Evolutionary conservation across 768 basidiomycete species (phyloP), one percentile per base, ranked within the genome.

Genomic region (Cystofilobasidium ferigula): DNA sequence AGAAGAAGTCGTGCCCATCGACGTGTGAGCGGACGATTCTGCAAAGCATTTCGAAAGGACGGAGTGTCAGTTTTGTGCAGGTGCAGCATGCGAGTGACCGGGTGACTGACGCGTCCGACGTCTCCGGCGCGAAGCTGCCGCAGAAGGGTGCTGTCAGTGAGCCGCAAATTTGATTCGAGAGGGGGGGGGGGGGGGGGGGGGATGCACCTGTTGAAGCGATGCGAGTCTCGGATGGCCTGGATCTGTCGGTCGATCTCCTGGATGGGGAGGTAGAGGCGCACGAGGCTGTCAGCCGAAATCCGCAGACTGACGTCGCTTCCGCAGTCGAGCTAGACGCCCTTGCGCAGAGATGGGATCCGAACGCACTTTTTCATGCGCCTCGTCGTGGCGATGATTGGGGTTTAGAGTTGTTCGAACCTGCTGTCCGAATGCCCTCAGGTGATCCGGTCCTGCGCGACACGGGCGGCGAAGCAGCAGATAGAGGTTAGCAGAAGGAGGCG

Each of bases 1-100:
- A 97, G 82, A 97, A 88, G 75, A 94, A 98, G 77, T 98, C 93
- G 72, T 95, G 89, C 0, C 94, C 94, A 71, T 94, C 93, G 56
- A 94, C 82, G 73, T 92, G 90, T 85, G 86, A 84, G 60, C 16
- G 56, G 26, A 43, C 47, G 40, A 34, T 28, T 8, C 22, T 16
- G 6, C 18, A n/a, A n/a, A n/a, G n/a, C n/a, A n/a, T n/a, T n/a
- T n/a, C n/a, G n/a, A n/a, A n/a, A n/a, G n/a, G n/a, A n/a, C n/a
- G n/a, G n/a, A n/a, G n/a, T n/a, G n/a, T n/a, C n/a, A n/a, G n/a
- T n/a, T n/a, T n/a, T n/a, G n/a, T n/a, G n/a, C n/a, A n/a, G n/a
- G n/a, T n/a, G n/a, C n/a, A n/a, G n/a, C n/a, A n/a, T n/a, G n/a
- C n/a, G n/a, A n/a, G n/a, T n/a, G n/a, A n/a, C n/a, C n/a, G n/a